Evolutionary conservation across 192 early-diverging fungal species (phyloP), one percentile per base, ranked within the genome.

Genomic region (Paraglomus brasilianum): DNA sequence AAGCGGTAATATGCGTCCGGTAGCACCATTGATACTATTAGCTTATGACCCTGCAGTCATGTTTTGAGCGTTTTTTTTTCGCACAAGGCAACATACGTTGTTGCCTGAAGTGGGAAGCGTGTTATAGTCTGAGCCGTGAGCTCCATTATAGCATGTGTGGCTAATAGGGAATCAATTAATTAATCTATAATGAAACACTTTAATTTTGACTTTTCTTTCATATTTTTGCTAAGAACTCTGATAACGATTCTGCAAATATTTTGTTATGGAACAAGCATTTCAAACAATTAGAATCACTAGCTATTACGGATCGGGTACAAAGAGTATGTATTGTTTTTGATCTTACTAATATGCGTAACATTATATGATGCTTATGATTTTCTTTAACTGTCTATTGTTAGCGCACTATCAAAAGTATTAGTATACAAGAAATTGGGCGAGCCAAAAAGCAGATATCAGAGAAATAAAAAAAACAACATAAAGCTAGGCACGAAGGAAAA

Each of bases 1-100:
- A 46, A 65, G 62, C 38, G 50, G 15, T 63, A 65, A 49, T 65
- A 65, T 39, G 47, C 47, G 19, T 49, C n/a, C 21, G 46, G 47
- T 65, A 48, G 62, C 46, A 13, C 62, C 8, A 46, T 45, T 45
- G 19, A 62, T 61, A 22, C 46, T 62, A 22, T 19, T 62, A 24
- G 60, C 43, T 62, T 5, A 53, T 53, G 7, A 8, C 52, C 52
- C n/a, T n/a, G n/a, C n/a, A n/a, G n/a, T n/a, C n/a, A n/a, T n/a
- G n/a, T n/a, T n/a, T n/a, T n/a, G n/a, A n/a, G n/a, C n/a, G n/a
- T n/a, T n/a, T n/a, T n/a, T n/a, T n/a, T n/a, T n/a, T n/a, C n/a
- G n/a, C n/a, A n/a, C n/a, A n/a, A n/a, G n/a, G n/a, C n/a, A n/a
- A n/a, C n/a, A n/a, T n/a, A n/a, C n/a, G n/a, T n/a, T n/a, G n/a